Percentiles rank a stretch among this genome's conserved stretches.
Evolutionary conservation across 139 green algal genomes (phyloP).

Genomic region (Coccomyxa sp.): DNA sequence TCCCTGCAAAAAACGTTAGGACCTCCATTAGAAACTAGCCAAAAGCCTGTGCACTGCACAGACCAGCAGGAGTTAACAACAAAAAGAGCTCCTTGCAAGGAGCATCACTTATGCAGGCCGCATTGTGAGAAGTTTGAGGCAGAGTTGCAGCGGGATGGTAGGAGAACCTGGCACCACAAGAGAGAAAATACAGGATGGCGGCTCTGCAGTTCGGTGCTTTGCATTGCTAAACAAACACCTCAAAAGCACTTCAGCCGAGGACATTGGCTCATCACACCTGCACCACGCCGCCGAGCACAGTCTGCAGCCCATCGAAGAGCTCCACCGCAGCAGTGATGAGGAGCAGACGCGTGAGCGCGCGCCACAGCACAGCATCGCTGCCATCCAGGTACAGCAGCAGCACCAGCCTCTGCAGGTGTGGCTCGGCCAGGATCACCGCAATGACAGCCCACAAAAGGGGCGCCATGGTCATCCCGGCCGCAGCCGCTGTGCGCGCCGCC

Average conservation of each 20-base stretch:
- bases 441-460: constrained; percentile 37
- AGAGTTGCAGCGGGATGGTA: too few relatives aligned
- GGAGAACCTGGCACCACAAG: too few relatives aligned
- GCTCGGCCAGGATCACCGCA: constrained; percentile 26
- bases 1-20: constrained; percentile 13
- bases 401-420: constrained; percentile 23
- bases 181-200: too few relatives aligned
- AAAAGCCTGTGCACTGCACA: too few relatives aligned
- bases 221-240: too few relatives aligned
- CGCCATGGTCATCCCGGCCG: constrained; percentile 8
- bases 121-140: too few relatives aligned
- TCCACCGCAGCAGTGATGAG: constrained; percentile 36
- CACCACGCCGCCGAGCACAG: constrained; percentile 41
- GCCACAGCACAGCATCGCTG: constrained; percentile 26
- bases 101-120: too few relatives aligned
- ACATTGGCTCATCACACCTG: constrained; percentile 3
- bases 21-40: too few relatives aligned
- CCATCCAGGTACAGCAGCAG: constrained; percentile 37
- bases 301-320: constrained; percentile 41
- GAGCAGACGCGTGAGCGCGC: constrained; percentile 36
- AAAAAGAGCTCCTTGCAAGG: too few relatives aligned
- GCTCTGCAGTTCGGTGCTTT: too few relatives aligned
- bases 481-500: constrained; percentile 16
- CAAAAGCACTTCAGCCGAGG: too few relatives aligned
- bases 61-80: too few relatives aligned